Percentiles rank a stretch among this genome's conserved stretches.
These are phyloP conservation scores for Picea sitchensis DNA, from an alignment of 75 land plant genomes.

Conservation along the genomic window DNA sequence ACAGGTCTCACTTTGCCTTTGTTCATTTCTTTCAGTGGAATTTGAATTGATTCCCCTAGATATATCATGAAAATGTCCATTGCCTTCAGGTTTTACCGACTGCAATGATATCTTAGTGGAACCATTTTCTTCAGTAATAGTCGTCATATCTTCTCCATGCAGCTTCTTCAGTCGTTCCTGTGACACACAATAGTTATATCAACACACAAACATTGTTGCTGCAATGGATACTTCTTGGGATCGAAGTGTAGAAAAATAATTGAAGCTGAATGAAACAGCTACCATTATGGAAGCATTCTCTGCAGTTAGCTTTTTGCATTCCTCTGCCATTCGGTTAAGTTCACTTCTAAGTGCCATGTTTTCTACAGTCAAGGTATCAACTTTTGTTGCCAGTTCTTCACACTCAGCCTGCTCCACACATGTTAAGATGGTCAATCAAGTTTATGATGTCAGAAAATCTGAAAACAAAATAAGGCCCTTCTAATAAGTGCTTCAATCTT, in stretches of 20 bases:
- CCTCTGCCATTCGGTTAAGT: constrained; percentile 43
- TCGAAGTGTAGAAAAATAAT: neutral
- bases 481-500: neutral
- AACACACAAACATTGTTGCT: neutral
- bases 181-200: neutral
- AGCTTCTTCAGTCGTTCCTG: constrained; percentile 10
- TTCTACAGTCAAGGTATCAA: constrained; percentile 43
- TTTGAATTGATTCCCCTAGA: constrained; percentile 7
- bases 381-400: constrained; percentile 53
- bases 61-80: constrained; percentile 11
- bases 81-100: constrained; percentile 6
- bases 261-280: neutral
- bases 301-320: constrained; percentile 46
- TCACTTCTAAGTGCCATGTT: constrained; percentile 42
- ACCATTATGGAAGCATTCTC: constrained; percentile 47
- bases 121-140: neutral
- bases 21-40: constrained; percentile 6
- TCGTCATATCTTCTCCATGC: constrained; percentile 4
- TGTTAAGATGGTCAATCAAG: neutral
- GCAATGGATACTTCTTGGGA: neutral
- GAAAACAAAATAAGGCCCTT: neutral
- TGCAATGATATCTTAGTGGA: neutral
- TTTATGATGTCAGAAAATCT: no score
- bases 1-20: constrained; percentile 12
- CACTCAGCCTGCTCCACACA: constrained; percentile 50